Conservation (phyloP, 805 yeast species). For the Kodamaea kakaduensis region DNA sequence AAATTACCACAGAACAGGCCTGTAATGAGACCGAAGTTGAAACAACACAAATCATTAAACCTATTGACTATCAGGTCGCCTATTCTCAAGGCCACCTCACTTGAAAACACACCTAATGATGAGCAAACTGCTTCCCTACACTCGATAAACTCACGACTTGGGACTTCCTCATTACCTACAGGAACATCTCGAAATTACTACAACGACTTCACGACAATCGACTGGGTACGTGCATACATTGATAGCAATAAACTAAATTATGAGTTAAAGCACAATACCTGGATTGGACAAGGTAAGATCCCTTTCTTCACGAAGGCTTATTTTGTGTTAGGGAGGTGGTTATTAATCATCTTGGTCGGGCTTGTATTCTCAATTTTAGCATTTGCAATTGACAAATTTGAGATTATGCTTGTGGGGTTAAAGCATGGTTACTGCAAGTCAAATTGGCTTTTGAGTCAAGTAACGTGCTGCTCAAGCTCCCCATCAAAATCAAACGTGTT, state of each 20-base stretch:
- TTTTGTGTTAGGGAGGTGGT: conserved; percentile 46
- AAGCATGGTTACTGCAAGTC: conserved; percentile 49
- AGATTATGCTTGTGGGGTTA: conserved; percentile 46
- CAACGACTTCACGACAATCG: conserved; percentile 59
- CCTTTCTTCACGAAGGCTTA: conserved; percentile 24
- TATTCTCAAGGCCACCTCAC: conserved; percentile 42
- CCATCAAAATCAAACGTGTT: conserved; percentile 12
- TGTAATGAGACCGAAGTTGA: conserved; percentile 6
- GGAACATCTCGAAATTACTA: conserved; percentile 37
- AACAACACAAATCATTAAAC: conserved; percentile 5
- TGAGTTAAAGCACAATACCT: conserved; percentile 31
- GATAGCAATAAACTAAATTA: conserved; percentile 40
- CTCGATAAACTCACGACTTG: conserved; percentile 31
- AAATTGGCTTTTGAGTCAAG: conserved; percentile 42
- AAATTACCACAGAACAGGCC: background rate
- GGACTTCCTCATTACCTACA: conserved; percentile 14
- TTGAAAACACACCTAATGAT: background rate
- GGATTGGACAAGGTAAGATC: conserved; percentile 13
- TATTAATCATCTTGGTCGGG: conserved; percentile 44
- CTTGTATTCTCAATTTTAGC: conserved; percentile 48
- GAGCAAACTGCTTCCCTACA: background rate
- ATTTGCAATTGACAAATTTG: conserved; percentile 44
- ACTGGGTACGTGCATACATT: conserved; percentile 52
- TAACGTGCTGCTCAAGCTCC: conserved; percentile 27
- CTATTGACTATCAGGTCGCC: conserved; percentile 9